Base-by-base conservation (phyloP, 345 rosid species). In the Psidium guajava region DNA sequence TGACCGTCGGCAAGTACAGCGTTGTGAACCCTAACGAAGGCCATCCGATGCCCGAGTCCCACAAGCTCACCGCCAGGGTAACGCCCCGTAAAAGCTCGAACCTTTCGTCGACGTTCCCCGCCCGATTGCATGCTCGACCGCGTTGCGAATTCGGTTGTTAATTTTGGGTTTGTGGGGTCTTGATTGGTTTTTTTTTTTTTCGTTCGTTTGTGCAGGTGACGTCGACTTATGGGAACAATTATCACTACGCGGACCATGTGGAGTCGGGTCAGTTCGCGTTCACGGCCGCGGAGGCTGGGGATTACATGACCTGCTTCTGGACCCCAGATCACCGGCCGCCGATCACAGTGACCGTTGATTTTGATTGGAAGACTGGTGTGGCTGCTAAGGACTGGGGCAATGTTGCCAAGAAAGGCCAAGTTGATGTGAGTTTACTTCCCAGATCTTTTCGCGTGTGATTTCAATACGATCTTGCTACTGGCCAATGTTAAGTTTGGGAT, bases 1-100 rank as follows among this genome's bases (percentile, higher is more conserved):
- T 97, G 98, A 91, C 95, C 77, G 97, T 97, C 84, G 98, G 99
- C 3, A 97, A 97, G 88, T 97, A 97, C 92, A 84, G 55, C 93
- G 86, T 97, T 86, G 92, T 93, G 18, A 97, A 96, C 77, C 95
- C 93, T 6, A 86, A 90, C 85, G 96, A 95, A 55, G 93, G 90
- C 83, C 93, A 94, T 0, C 96, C 97, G 40, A 82, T 93, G 84
- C 98, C 99, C 18, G 92, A 91, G 1, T 92, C 98, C 69, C 94
- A 95, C 92, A 95, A 92, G 86, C 85, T 96, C 90, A 93, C 98
- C 54, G 93, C 90, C 89, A 92, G 94, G 93, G 98, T 95, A 88
- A 82, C 6, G 51, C 11, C 54, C 42, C 58, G 59, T 51, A 2
- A 14, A 12, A 47, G 54, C 44, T 77, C 36, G 44, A 27, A 8